Evolutionary conservation across 2,329 filamentous ascomycete genomes (phyloP).

Genomic region (Ceratocystis cubensis): DNA sequence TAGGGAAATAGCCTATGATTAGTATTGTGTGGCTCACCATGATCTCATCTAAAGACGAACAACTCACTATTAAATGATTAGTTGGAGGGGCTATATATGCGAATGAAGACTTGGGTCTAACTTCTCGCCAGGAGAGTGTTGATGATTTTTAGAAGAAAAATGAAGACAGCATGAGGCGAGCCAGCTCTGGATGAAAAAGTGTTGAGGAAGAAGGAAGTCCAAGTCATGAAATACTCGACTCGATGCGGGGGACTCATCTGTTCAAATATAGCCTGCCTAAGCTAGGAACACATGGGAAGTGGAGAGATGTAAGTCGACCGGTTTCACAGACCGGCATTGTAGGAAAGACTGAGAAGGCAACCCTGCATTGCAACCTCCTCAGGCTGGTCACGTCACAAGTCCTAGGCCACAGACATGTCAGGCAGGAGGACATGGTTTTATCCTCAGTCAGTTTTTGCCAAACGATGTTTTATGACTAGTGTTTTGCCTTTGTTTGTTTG

Average conservation of each 20-base stretch:
- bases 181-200: neutral
- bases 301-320: neutral
- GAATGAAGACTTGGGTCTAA: neutral
- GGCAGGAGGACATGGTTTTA: neutral
- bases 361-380: neutral
- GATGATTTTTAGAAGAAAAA: neutral
- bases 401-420: neutral
- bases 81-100: neutral
- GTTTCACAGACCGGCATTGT: conserved; percentile 1
- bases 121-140: neutral
- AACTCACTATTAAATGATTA: neutral
- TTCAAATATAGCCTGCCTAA: neutral
- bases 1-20: too few species aligned
- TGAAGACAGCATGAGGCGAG: neutral
- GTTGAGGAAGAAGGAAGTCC: neutral
- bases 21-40: too few species aligned
- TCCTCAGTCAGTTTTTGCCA: neutral
- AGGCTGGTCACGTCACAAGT: neutral
- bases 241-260: neutral
- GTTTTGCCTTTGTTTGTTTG: neutral
- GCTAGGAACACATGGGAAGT: neutral
- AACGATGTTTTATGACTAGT: neutral
- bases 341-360: neutral
- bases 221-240: neutral
- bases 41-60: too few species aligned